Percentiles rank a stretch among this genome's conserved stretches.
These are phyloP conservation scores for Beauveria varroae DNA, from an alignment of 2,329 filamentous ascomycete genomes.

Conservation along the genomic window DNA sequence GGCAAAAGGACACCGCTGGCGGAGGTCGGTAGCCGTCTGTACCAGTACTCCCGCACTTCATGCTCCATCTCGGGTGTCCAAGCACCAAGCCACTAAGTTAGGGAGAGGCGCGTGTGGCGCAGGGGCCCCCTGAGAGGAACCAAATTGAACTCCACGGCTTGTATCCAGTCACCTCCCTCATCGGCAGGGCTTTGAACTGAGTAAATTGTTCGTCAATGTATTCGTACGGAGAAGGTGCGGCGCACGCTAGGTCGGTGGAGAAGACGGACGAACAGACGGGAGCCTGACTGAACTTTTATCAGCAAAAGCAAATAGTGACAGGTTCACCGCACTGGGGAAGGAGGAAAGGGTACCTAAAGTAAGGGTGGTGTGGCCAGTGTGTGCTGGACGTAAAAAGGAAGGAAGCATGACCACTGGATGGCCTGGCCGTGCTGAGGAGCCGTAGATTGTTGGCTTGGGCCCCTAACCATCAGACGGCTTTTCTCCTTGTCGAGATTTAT, in stretches of 20 bases:
- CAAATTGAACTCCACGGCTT: background rate
- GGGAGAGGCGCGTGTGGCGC: constrained; percentile 1
- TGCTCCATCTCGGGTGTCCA: background rate
- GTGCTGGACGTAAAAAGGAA: background rate
- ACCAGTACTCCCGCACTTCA: background rate
- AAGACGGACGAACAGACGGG: constrained; percentile 8
- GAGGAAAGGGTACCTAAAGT: background rate
- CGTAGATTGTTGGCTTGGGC: background rate
- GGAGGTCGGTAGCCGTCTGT: background rate
- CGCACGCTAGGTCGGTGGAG: background rate
- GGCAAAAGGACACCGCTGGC: background rate
- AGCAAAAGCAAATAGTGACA: constrained; percentile 2
- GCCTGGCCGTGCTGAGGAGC: background rate
- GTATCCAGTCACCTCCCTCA: background rate
- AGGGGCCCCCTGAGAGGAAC: constrained; percentile 3
- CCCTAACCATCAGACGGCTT: background rate
- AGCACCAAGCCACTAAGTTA: background rate
- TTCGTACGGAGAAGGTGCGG: background rate
- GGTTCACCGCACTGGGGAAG: background rate
- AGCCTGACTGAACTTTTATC: background rate
- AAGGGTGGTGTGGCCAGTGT: background rate
- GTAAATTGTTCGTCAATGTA: constrained; percentile 38
- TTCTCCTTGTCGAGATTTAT: background rate
- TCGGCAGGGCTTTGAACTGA: constrained; percentile 89
- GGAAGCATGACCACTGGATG: background rate